These are phyloP conservation scores for Cutaneotrichosporon mucoides DNA, from an alignment of 1,284 basidiomycete species.

Conservation along the genomic window DNA sequence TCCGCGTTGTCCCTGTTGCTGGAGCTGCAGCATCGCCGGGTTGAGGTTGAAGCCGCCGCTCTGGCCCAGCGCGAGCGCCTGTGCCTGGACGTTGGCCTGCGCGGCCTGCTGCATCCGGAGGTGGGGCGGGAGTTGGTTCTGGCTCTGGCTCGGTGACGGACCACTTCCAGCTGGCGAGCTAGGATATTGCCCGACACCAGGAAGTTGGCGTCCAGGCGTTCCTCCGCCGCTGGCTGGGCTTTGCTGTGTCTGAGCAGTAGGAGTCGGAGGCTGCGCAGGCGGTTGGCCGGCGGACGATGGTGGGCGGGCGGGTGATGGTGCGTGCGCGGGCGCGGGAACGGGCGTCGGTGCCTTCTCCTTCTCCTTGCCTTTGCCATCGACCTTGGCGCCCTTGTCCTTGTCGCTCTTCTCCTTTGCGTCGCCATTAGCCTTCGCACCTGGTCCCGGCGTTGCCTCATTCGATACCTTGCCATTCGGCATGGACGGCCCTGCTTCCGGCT, in stretches of 20 bases:
- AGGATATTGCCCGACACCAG: too few species aligned
- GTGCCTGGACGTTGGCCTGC: constrained; percentile 12
- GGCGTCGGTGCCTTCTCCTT: background rate
- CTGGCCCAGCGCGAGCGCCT: constrained; percentile 9
- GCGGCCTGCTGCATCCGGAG: background rate
- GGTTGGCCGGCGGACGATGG: too few species aligned
- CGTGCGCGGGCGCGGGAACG: background rate
- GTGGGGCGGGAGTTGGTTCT: background rate
- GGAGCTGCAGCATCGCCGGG: constrained; percentile 3
- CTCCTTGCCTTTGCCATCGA: too few species aligned
- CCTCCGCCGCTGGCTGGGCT: too few species aligned
- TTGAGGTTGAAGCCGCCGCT: constrained; percentile 5
- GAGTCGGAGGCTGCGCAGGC: too few species aligned
- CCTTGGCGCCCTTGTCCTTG: background rate
- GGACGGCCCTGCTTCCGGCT: background rate
- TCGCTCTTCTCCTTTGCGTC: background rate
- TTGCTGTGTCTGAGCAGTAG: too few species aligned
- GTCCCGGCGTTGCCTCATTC: background rate
- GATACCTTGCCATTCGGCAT: background rate
- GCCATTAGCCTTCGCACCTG: background rate
- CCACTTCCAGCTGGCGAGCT: background rate
- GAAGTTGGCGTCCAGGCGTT: too few species aligned
- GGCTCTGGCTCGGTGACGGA: background rate
- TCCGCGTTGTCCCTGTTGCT: background rate
- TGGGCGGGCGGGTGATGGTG: too few species aligned